Conservation (phyloP, 192 early-diverging fungal species). For the Coemansia sp. region DNA sequence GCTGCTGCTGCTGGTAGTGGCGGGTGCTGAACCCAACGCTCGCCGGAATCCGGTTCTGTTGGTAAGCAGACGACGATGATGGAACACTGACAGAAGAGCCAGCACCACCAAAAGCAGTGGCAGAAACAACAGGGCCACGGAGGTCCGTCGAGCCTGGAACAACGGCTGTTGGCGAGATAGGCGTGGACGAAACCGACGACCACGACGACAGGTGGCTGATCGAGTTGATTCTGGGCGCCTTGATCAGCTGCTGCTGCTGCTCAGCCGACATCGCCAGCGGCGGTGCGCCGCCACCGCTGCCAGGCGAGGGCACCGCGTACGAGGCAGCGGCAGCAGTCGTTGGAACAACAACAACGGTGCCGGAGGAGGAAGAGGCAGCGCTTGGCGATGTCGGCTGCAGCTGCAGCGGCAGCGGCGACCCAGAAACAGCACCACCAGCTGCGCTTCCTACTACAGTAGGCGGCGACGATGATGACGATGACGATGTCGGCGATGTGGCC, state of each 20-base stretch:
- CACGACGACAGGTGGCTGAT: neutral
- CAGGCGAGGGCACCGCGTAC: neutral
- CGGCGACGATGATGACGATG: neutral
- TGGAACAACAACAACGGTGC: no score
- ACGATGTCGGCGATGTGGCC: neutral
- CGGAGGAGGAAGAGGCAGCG: no score
- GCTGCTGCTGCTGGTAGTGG: neutral
- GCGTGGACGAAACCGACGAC: conserved; percentile 1
- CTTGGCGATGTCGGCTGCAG: neutral
- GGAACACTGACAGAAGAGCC: no score
- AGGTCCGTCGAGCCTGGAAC: conserved; percentile 14
- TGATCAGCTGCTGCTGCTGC: conserved; percentile 18
- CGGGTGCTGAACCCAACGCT: neutral
- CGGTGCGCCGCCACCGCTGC: neutral
- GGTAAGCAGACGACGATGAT: neutral
- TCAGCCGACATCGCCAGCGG: conserved; percentile 4
- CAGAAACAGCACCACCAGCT: neutral
- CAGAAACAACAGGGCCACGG: neutral
- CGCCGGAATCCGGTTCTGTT: neutral
- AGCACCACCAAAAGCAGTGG: no score
- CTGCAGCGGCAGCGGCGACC: neutral
- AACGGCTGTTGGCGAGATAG: conserved; percentile 10
- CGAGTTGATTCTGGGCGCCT: neutral
- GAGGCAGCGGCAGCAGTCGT: neutral
- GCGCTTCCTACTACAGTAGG: neutral